Evolutionary conservation across 2,329 filamentous ascomycete species (phyloP).

Genomic region (Fusarium oligoseptatum): DNA sequence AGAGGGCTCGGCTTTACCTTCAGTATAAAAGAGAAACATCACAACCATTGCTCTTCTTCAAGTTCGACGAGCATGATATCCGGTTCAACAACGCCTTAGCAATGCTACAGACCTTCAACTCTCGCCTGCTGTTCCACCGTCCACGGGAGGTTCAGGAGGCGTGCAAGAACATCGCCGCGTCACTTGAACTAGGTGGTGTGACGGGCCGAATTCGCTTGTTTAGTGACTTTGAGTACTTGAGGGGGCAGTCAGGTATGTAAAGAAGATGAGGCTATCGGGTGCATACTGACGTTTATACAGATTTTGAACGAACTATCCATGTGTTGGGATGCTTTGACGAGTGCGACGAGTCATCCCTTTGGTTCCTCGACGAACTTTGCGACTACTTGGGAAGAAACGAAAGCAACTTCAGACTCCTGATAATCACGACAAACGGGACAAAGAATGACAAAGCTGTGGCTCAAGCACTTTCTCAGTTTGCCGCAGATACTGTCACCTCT

Average conservation of each 20-base stretch:
- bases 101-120: slow-evolving; percentile 11
- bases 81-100: neutral
- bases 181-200: neutral
- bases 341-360: slow-evolving; percentile 6
- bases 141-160: neutral
- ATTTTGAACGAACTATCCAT: neutral
- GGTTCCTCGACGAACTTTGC: slow-evolving; percentile 6
- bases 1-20: neutral
- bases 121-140: neutral
- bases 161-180: neutral
- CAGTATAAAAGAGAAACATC: neutral
- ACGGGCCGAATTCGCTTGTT: neutral
- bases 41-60: slow-evolving; percentile 4
- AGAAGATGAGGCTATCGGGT: neutral
- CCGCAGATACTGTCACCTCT: neutral
- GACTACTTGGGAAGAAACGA: neutral
- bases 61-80: slow-evolving; percentile 7
- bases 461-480: neutral
- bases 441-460: neutral
- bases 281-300: neutral
- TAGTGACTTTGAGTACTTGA: neutral
- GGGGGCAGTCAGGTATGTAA: neutral
- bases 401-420: neutral
- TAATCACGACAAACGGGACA: slow-evolving; percentile 10
- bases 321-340: slow-evolving; percentile 15